Evolutionary conservation across 805 yeast genomes (phyloP), one percentile per base, ranked within the genome.

Genomic region (Candida khao-thaluensis): DNA sequence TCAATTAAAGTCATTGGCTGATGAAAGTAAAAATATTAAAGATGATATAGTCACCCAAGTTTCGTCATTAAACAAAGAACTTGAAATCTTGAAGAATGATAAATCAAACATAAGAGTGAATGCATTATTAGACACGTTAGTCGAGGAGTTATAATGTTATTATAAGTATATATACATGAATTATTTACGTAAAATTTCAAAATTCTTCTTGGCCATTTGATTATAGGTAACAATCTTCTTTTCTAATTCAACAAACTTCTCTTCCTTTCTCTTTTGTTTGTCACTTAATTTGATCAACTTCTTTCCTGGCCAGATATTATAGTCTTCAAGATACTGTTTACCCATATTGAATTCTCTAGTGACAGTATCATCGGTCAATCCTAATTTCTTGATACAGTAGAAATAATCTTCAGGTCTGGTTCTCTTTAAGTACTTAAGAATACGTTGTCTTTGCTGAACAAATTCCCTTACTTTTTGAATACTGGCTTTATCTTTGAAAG

Each of bases 371-470:
- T 91, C 98, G 28, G 85, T 79, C 47, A 91, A 72, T 1, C 98
- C 99, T 40, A 91, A 71, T 62, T 88, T 89, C 53, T 84, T 85
- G 45, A 91, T 80, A 31, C 95, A 73, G 81, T 88, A 82, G 62
- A 76, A 87, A 67, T 93, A 91, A 53, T 82, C 76, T 59, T 86
- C 77, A 11, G 97, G 88, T 47, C 87, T 68, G 55, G 78, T 84
- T 56, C 76, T 77, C 61, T 89, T 89, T 64, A 93, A 73, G 59
- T 91, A 93, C 62, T 81, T 79, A 52, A 91, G 72, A 28, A 85
- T 76, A 51, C 77, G 76, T 64, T 90, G 97, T 67, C 99, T 82
- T 52, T 83, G 81, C 62, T 91, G 98, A 17, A 90, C 95, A 57
- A 85, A 59, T 72, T 83, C 82, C 62, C 95, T 81, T 34, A 89